These are phyloP conservation scores for Penicillium lagena DNA, from an alignment of 495 filamentous ascomycete genomes.

Conservation along the genomic window DNA sequence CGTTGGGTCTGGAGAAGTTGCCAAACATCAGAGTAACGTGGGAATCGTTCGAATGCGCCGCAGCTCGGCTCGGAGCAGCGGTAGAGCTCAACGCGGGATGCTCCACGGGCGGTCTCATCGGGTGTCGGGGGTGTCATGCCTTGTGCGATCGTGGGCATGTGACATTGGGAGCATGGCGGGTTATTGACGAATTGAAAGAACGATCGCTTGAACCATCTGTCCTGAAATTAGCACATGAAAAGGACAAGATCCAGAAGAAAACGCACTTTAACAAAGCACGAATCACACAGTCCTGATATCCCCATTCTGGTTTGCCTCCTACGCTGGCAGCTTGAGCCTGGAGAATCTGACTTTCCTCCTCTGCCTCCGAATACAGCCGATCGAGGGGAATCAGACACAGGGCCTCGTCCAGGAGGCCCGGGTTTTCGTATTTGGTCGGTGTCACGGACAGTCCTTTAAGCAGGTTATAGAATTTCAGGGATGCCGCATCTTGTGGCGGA, in stretches of 20 bases:
- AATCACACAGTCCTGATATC: conserved; percentile 96
- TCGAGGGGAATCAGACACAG: conserved; percentile 82
- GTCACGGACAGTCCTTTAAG: conserved; percentile 75
- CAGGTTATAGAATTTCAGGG: conserved; percentile 77
- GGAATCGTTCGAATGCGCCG: conserved; percentile 76
- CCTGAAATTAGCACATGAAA: no score
- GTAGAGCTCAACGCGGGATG: conserved; percentile 82
- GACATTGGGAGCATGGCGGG: conserved; percentile 73
- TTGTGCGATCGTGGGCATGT: conserved; percentile 72
- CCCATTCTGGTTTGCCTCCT: conserved; percentile 85
- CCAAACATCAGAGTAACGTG: conserved; percentile 95
- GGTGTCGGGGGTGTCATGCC: conserved; percentile 79
- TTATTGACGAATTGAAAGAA: conserved; percentile 99
- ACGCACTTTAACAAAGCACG: conserved; percentile 71
- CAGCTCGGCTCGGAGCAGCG: conserved; percentile 68
- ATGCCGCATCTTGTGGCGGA: conserved; percentile 65
- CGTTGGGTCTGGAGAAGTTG: conserved; percentile 76
- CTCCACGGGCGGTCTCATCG: conserved; percentile 84
- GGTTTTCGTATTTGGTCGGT: conserved; percentile 93
- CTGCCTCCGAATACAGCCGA: conserved; percentile 85
- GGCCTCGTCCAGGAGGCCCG: conserved; percentile 90
- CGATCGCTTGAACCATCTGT: conserved; percentile 87
- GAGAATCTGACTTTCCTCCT: conserved; percentile 84
- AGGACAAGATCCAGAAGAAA: neutral
- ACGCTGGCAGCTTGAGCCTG: conserved; percentile 81